phyloP scores from a whole-genome alignment of 75 land plant species.

The Azolla pinnata region DNA sequence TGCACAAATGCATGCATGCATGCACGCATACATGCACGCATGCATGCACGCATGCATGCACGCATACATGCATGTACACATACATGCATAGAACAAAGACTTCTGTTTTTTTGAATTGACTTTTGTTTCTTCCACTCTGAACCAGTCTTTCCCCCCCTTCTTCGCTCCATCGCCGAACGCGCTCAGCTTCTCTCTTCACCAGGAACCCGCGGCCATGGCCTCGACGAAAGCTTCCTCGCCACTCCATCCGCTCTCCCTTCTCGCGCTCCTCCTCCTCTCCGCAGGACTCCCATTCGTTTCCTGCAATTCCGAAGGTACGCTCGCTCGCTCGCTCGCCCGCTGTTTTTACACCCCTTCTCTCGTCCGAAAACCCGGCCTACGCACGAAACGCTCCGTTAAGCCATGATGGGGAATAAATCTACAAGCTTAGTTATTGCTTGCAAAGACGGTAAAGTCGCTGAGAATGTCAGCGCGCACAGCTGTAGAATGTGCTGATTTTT shows the following conservation, averaged over 20 bases:
- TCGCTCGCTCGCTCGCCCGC: too few relatives aligned
- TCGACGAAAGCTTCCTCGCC: not conserved
- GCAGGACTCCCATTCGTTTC: too few relatives aligned
- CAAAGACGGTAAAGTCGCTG: too few relatives aligned
- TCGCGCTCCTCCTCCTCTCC: too few relatives aligned
- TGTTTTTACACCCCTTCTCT: too few relatives aligned
- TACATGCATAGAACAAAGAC: not conserved
- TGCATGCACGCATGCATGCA: constrained; percentile 1
- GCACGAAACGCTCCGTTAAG: too few relatives aligned
- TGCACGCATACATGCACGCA: not conserved
- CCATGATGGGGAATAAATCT: too few relatives aligned
- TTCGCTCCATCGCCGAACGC: not conserved
- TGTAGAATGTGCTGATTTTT: too few relatives aligned
- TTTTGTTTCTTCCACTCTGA: not conserved
- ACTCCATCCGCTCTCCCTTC: not conserved
- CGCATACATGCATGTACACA: not conserved
- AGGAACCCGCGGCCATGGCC: not conserved
- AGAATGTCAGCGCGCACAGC: too few relatives aligned
- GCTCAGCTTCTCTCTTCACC: not conserved
- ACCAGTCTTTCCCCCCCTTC: not conserved
- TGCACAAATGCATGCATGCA: not conserved
- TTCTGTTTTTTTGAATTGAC: not conserved
- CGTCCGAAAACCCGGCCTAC: too few relatives aligned
- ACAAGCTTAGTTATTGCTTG: too few relatives aligned
- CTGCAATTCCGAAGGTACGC: too few relatives aligned